Evolutionary conservation across 1,139 yeast species (phyloP).

Genomic region (Yamadazyma spencermartinsiae): DNA sequence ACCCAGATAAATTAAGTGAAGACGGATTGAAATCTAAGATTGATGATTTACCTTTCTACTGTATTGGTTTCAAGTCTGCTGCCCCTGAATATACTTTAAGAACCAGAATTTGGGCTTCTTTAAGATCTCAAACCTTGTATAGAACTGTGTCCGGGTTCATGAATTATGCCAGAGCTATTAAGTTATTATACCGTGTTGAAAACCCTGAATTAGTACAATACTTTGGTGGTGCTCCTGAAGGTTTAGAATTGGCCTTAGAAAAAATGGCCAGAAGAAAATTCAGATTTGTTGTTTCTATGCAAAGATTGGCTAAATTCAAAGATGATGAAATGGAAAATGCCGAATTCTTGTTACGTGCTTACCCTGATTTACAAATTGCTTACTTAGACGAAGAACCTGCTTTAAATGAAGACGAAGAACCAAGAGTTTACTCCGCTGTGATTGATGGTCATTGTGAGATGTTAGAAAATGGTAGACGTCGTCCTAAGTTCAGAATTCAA

Average conservation of each 20-base stretch:
- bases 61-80: slow-evolving; percentile 99
- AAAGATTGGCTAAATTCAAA: slow-evolving; percentile 93
- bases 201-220: slow-evolving; percentile 98
- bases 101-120: slow-evolving; percentile 99
- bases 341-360: slow-evolving; percentile 95
- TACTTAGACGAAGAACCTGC: slow-evolving; percentile 94
- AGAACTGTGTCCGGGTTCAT: slow-evolving; percentile 99
- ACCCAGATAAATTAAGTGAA: slow-evolving; percentile 59
- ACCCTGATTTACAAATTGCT: slow-evolving; percentile 98
- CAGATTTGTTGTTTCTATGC: slow-evolving; percentile 97
- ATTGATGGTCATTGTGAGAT: slow-evolving; percentile 99
- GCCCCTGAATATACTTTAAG: slow-evolving; percentile 98
- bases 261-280: slow-evolving; percentile 99
- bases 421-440: slow-evolving; percentile 93
- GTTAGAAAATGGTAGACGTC: slow-evolving; percentile 96
- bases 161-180: slow-evolving; percentile 98
- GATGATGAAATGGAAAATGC: slow-evolving; percentile 98
- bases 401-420: slow-evolving; percentile 92
- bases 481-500: slow-evolving; percentile 97
- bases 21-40: slow-evolving; percentile 85
- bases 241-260: slow-evolving; percentile 92
- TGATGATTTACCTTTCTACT: slow-evolving; percentile 97
- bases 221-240: slow-evolving; percentile 98
- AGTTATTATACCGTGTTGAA: slow-evolving; percentile 95
- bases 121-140: slow-evolving; percentile 96